These are phyloP conservation scores for Torulaspora pretoriensis DNA, from an alignment of 1,139 yeast species.

Conservation along the genomic window DNA sequence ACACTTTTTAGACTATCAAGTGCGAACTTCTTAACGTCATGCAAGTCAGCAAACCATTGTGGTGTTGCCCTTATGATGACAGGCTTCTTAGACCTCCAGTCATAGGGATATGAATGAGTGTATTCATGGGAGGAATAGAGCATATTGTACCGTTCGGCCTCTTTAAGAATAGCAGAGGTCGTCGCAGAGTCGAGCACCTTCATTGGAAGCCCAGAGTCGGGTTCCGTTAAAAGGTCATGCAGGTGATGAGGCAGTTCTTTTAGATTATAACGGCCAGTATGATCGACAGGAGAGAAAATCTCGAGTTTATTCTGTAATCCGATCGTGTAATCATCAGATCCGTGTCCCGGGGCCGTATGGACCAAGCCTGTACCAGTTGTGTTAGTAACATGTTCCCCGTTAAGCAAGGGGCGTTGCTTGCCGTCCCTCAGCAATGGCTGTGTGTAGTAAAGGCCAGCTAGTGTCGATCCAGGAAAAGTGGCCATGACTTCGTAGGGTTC, in stretches of 20 bases:
- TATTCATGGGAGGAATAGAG: slow-evolving; percentile 50
- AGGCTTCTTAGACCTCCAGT: slow-evolving; percentile 95
- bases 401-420: slow-evolving; percentile 53
- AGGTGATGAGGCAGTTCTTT: slow-evolving; percentile 22
- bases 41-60: slow-evolving; percentile 93
- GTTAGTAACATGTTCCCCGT: slow-evolving; percentile 78
- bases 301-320: slow-evolving; percentile 56
- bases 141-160: slow-evolving; percentile 45
- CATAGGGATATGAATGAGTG: slow-evolving; percentile 87
- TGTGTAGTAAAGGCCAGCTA: slow-evolving; percentile 46
- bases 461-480: slow-evolving; percentile 43
- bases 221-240: slow-evolving; percentile 38
- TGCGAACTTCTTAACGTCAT: slow-evolving; percentile 62
- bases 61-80: slow-evolving; percentile 94
- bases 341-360: slow-evolving; percentile 97
- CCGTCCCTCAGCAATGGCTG: slow-evolving; percentile 51
- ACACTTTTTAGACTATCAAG: slow-evolving; percentile 57
- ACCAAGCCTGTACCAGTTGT: slow-evolving; percentile 92
- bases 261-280: slow-evolving; percentile 54
- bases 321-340: slow-evolving; percentile 82
- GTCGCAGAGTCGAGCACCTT: slow-evolving; percentile 60
- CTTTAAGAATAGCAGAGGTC: slow-evolving; percentile 44
- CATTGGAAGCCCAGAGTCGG: slow-evolving; percentile 46
- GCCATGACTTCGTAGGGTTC: slow-evolving; percentile 23
- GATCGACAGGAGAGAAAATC: slow-evolving; percentile 75